phyloP scores from a whole-genome alignment of 2,329 filamentous ascomycete species.

The Diaporthe batatas region DNA sequence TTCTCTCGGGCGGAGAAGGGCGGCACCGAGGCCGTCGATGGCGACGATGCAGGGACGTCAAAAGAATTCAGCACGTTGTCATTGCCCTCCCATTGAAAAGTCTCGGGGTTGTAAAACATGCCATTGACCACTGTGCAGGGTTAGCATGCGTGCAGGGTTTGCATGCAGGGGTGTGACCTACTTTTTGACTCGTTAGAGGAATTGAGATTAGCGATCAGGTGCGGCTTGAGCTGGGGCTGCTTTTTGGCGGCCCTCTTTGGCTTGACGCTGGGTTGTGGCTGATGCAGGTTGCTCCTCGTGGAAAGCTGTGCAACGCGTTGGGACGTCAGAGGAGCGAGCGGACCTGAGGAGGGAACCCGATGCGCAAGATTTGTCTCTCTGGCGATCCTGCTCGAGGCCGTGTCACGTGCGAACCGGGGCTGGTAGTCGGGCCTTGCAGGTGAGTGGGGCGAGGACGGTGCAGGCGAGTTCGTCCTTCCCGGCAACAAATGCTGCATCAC shows the following conservation, averaged over 20 bases:
- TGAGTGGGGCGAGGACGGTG: constrained; percentile 61
- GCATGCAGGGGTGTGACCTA: constrained; percentile 60
- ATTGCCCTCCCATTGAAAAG: constrained; percentile 95
- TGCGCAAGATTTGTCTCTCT: constrained; percentile 73
- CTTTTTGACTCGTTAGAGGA: constrained; percentile 82
- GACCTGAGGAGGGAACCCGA: constrained; percentile 66
- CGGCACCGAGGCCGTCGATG: constrained; percentile 59
- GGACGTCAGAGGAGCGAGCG: constrained; percentile 67
- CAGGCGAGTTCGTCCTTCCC: constrained; percentile 66
- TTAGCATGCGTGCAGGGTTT: constrained; percentile 30
- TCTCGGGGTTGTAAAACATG: constrained; percentile 93
- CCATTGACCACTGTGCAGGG: constrained; percentile 80
- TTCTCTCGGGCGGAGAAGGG: constrained; percentile 64
- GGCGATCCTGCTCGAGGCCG: constrained; percentile 74
- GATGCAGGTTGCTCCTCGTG: constrained; percentile 61
- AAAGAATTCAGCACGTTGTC: constrained; percentile 87
- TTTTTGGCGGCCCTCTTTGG: constrained; percentile 69
- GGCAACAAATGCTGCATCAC: constrained; percentile 68
- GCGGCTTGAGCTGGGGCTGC: constrained; percentile 78
- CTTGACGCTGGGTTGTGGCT: constrained; percentile 59
- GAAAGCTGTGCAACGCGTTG: constrained; percentile 68
- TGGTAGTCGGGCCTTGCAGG: constrained; percentile 68
- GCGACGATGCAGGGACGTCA: constrained; percentile 72
- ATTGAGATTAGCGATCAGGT: constrained; percentile 88
- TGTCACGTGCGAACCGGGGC: constrained; percentile 75